Evolutionary conservation across 1,284 basidiomycete genomes (phyloP), one percentile per base, ranked within the genome.

Genomic region (Rhodotorula sp.): DNA sequence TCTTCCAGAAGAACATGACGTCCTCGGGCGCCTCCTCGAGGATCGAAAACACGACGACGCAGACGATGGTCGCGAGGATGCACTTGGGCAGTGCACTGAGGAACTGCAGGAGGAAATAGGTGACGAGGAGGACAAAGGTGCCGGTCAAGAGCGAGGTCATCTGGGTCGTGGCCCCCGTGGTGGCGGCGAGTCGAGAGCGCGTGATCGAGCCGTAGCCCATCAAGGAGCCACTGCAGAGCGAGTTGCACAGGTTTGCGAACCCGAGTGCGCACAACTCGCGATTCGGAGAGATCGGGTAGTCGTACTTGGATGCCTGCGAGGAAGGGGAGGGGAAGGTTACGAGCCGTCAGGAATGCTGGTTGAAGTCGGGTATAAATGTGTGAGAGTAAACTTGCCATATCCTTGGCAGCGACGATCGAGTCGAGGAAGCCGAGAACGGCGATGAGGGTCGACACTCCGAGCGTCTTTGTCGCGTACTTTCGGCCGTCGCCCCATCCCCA

Each of bases 191-290:
- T 7, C 69, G 60, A 5, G 68, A 73, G 19, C 75, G 85, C 1
- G 94, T 93, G 73, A 95, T 92, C 3, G 90, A 91, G 2, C 93
- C 93, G 79, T 89, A 95, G 0, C 92, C 91, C 2, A 93, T 92
- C 5, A 97, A 83, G 0, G 90, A 90, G 1, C 93, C 93, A 6
- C 91, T 90, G 66, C 95, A 82, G 77, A 93, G 89, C 1, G 91
- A 90, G 1, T 85, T 88, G 3, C 83, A 85, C 34, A 97, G 83
- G 80, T 97, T 97, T 7, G 88, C 87, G 19, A 89, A 87, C 52
- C 81, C 82, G n/a, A 94, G 83, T 0, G 92, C 92, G 55, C 93
- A 92, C 3, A 94, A 84, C 80, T 97, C 94, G 52, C 94, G 88
- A 79, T 97, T 97, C 0, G 94, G 92, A 59, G 56, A 64, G 77